These are phyloP conservation scores for Mycosphaerelloides madeirae DNA, from an alignment of 2,329 filamentous ascomycete genomes.

Conservation along the genomic window DNA sequence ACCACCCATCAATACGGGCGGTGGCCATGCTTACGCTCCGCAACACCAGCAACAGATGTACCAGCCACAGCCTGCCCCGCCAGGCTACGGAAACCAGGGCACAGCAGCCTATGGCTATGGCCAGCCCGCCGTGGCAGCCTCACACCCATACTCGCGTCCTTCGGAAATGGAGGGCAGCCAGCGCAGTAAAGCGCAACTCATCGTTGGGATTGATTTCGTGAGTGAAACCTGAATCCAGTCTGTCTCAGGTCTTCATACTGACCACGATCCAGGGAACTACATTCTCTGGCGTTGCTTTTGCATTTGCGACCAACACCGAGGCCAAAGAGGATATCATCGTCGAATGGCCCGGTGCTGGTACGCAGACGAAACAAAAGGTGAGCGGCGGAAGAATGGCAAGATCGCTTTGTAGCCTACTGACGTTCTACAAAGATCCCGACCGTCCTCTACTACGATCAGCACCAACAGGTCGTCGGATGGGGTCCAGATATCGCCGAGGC, in stretches of 20 bases:
- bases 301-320: constrained; percentile 90
- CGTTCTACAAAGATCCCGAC: constrained; percentile 71
- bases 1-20: constrained; percentile 45
- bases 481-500: constrained; percentile 97
- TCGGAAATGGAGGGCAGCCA: constrained; percentile 79
- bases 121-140: constrained; percentile 17
- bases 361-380: constrained; percentile 98
- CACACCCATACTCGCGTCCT: constrained; percentile 14
- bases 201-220: constrained; percentile 98
- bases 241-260: constrained; percentile 9
- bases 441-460: constrained; percentile 99
- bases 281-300: constrained; percentile 94
- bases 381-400: constrained; percentile 11
- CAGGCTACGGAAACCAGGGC: constrained; percentile 36
- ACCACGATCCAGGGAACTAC: constrained; percentile 71
- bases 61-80: constrained; percentile 29
- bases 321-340: constrained; percentile 98
- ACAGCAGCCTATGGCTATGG: constrained; percentile 23
- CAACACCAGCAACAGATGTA: constrained; percentile 41
- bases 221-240: constrained; percentile 31
- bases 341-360: constrained; percentile 96
- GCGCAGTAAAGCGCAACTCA: constrained; percentile 91
- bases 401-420: constrained; percentile 14
- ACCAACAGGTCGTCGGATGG: constrained; percentile 99
- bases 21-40: constrained; percentile 48